phyloP scores from a whole-genome alignment of 106 monocot species.

The Gastrodia elata region DNA sequence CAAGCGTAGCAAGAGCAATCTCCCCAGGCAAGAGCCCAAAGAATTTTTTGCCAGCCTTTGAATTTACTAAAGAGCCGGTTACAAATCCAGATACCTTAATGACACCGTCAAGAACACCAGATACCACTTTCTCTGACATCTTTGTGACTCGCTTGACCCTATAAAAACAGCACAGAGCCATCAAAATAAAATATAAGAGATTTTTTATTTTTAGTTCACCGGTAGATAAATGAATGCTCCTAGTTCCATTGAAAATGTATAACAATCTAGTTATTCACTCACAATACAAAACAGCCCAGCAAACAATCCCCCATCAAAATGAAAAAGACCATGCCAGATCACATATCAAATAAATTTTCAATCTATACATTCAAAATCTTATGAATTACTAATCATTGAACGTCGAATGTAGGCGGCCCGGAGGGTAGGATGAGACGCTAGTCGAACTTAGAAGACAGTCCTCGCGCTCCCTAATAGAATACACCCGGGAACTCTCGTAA shows the following conservation, averaged over 20 bases:
- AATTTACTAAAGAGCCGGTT: constrained; percentile 71
- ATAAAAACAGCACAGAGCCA: neutral
- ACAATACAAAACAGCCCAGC: neutral
- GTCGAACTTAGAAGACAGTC: too few species aligned
- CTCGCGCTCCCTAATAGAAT: too few species aligned
- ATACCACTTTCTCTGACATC: constrained; percentile 75
- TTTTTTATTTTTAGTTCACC: neutral
- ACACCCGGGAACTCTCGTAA: too few species aligned
- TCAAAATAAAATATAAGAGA: neutral
- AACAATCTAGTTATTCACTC: neutral
- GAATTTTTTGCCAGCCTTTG: constrained; percentile 74
- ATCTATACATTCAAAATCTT: too few species aligned
- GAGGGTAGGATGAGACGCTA: too few species aligned
- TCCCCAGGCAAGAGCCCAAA: constrained; percentile 65
- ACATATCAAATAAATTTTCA: too few species aligned
- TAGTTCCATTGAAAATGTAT: neutral
- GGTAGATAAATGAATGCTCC: neutral
- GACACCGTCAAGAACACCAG: constrained; percentile 58
- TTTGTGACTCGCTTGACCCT: constrained; percentile 76
- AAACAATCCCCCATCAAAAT: neutral
- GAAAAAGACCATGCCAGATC: neutral
- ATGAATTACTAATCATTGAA: too few species aligned
- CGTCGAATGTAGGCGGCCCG: too few species aligned
- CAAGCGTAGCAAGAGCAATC: constrained; percentile 75
- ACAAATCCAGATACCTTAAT: constrained; percentile 81